Base-by-base conservation (phyloP, 2,329 filamentous ascomycete genomes). In the Diaporthe citri region DNA sequence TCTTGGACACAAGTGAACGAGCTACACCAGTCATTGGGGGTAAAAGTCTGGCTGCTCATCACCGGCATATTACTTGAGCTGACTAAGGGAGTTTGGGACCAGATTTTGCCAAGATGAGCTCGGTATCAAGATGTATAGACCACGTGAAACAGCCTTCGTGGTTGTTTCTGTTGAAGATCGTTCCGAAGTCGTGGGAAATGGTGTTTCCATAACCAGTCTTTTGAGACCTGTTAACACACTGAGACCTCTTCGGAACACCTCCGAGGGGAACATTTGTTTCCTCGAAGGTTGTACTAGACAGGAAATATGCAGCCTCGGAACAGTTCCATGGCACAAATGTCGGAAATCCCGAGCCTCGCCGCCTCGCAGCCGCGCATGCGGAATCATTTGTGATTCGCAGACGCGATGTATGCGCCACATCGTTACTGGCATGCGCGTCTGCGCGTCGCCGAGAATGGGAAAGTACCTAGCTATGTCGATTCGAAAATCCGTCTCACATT, bases 381-480 rank as follows among this genome's bases (percentile, higher is more conserved):
- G 43, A 4, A 22, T 46, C 6, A 46, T 7, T 46, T 22, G 2
- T 46, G 20, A 22, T 46, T 46, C 20, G 43, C 20, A 48, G 20
- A 22, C 43, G 43, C 8, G 43, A 3, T 22, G 9, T 4, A 22
- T 48, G 43, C 43, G 20, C 20, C 17, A 22, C 43, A 22, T 2
- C 43, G 2, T 48, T 20, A 48, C 17, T 48, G n/a, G n/a, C n/a
- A n/a, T n/a, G n/a, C n/a, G n/a, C 0, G 4, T 1, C 0, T 48
- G 1, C 20, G 8, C 20, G 43, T 10, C 7, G 0, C 43, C 7
- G 20, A 20, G 7, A 10, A 48, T 7, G 20, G 0, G 20, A 8
- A 7, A 48, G 20, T 48, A 48, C 20, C 22, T 43, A 43, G 41
- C 1, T 43, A 43, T 1, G 2, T 48, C 20, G 20, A 22, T 48